Evolutionary conservation across 2,329 filamentous ascomycete genomes (phyloP).

Genomic region (Colletotrichum coccodes): DNA sequence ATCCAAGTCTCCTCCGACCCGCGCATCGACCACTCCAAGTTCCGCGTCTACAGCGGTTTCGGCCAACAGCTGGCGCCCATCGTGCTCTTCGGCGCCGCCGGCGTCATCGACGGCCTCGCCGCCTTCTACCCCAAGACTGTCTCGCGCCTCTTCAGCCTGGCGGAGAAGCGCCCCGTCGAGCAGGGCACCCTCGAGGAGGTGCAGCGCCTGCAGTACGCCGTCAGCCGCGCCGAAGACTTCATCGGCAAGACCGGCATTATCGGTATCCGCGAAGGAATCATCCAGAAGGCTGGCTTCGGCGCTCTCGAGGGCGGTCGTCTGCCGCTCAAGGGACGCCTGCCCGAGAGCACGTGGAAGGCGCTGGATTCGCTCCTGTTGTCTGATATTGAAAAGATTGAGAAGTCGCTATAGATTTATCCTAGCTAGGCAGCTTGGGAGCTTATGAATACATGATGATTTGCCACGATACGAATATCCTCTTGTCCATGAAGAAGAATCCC

Average conservation of each 20-base stretch:
- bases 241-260: slow-evolving; percentile 70
- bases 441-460: slow-evolving; percentile 10
- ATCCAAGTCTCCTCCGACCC: slow-evolving; percentile 71
- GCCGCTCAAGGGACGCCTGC: slow-evolving; percentile 66
- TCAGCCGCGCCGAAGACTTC: slow-evolving; percentile 70
- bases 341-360: slow-evolving; percentile 57
- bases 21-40: slow-evolving; percentile 67
- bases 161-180: slow-evolving; percentile 45
- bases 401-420: slow-evolving; percentile 6
- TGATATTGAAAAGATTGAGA: slow-evolving; percentile 33
- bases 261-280: slow-evolving; percentile 72
- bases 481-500: background rate
- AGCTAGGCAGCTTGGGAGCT: background rate
- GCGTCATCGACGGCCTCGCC: slow-evolving; percentile 74
- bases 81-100: slow-evolving; percentile 70
- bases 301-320: slow-evolving; percentile 67
- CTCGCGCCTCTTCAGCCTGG: slow-evolving; percentile 64
- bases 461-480: background rate
- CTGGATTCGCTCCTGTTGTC: slow-evolving; percentile 29
- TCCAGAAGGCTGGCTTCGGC: slow-evolving; percentile 65
- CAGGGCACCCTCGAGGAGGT: slow-evolving; percentile 60
- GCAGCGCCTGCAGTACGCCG: slow-evolving; percentile 67
- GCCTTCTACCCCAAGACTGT: slow-evolving; percentile 73
- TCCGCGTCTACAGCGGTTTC: slow-evolving; percentile 72
- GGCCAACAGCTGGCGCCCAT: slow-evolving; percentile 75